Percentiles rank a stretch among this genome's conserved stretches.
phyloP scores from a whole-genome alignment of 2,329 filamentous ascomycete genomes.

The Magnaporthiopsis poae region DNA sequence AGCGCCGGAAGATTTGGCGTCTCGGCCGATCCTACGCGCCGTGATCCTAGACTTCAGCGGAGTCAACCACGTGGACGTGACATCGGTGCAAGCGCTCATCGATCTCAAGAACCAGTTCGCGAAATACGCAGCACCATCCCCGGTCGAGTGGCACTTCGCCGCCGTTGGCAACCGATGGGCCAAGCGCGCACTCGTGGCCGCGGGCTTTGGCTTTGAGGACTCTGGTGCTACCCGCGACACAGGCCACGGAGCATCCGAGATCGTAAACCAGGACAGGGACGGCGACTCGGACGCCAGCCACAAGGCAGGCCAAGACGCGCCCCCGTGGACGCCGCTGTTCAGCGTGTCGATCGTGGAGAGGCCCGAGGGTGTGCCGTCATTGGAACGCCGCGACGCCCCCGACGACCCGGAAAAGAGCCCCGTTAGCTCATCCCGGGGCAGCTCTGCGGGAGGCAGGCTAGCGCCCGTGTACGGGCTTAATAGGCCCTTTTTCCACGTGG shows the following conservation, averaged over 20 bases:
- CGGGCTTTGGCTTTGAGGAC: constrained; percentile 59
- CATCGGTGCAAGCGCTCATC: constrained; percentile 82
- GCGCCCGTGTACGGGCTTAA: constrained; percentile 30
- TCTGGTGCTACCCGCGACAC: too few species aligned
- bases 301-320: not conserved
- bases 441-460: constrained; percentile 9
- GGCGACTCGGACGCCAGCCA: constrained; percentile 3
- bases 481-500: constrained; percentile 38
- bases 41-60: constrained; percentile 87
- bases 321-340: constrained; percentile 6
- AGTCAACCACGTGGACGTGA: constrained; percentile 89
- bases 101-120: constrained; percentile 93
- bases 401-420: constrained; percentile 3
- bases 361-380: not conserved
- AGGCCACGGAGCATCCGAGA: not conserved
- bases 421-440: not conserved
- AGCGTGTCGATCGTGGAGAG: constrained; percentile 5
- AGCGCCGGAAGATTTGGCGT: constrained; percentile 3
- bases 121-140: constrained; percentile 66
- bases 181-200: constrained; percentile 76
- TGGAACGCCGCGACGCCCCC: not conserved
- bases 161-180: constrained; percentile 90
- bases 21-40: constrained; percentile 32
- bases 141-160: constrained; percentile 93
- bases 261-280: not conserved